Base-by-base conservation (phyloP, 768 basidiomycete species). In the Kwoniella bestiolae region DNA sequence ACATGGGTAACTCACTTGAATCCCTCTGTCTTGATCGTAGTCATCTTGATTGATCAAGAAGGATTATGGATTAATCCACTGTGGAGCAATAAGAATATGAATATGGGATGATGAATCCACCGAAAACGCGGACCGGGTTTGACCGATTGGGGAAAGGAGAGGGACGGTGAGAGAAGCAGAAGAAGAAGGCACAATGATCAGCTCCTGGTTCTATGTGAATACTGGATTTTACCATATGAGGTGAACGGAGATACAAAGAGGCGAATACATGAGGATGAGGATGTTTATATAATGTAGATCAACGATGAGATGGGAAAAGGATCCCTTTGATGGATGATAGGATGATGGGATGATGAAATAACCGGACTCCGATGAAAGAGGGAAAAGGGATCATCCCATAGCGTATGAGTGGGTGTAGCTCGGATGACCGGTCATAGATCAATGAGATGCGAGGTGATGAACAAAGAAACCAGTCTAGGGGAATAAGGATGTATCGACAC, bases 1-100 rank as follows among this genome's bases (percentile, higher is more conserved):
- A 21, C 9, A 26, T 16, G 14, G 2, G 7, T 3, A 18, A 58
- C 63, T 52, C 47, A 65, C 63, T 49, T 58, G 63, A 65, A 65
- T 28, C 63, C 63, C 35, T 65, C 63, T 5, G 63, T 65, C 57
- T 65, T 65, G 34, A 65, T 53, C 5, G 63, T 65, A 14, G 49
- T 53, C 23, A 47, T 49, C 47, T 52, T 59, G 32, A 18, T 41
- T 14, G 38, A 11, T 11, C n/a, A 11, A 23, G 7, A n/a, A 12
- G 31, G 29, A 25, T 60, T 11, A n/a, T 26, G 14, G 28, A 21
- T 23, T 9, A 18, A 44, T 4, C 56, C 44, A 38, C 44, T 35
- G 44, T n/a, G 23, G 41, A 32, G 41, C 18, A 29, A 45, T 12
- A 29, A 29, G 14, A n/a, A n/a, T n/a, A n/a, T n/a, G 6, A 31